Percentiles rank a stretch among this genome's conserved stretches.
Evolutionary conservation across 2,329 filamentous ascomycete genomes (phyloP).

Genomic region (Plectosphaerella cucumerina): DNA sequence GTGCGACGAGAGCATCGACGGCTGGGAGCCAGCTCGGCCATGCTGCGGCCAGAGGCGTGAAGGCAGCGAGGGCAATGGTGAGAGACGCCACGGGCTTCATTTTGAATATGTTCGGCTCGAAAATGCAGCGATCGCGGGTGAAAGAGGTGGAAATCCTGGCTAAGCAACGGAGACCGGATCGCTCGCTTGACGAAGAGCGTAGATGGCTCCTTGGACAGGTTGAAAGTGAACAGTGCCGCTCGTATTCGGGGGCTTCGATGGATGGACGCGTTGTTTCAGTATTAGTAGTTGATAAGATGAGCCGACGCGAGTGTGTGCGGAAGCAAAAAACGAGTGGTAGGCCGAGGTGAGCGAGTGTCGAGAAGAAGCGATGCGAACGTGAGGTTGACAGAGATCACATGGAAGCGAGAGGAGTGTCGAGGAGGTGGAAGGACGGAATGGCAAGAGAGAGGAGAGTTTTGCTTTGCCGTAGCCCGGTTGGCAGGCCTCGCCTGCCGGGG

Average conservation of each 20-base stretch:
- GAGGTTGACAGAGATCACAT: neutral
- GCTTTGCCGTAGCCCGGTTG: too few species aligned
- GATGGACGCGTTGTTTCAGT: too few species aligned
- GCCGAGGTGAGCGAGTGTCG: neutral
- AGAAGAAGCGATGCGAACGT: neutral
- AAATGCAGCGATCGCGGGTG: too few species aligned
- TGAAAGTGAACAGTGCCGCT: too few species aligned
- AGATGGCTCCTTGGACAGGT: too few species aligned
- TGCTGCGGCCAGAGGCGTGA: constrained; percentile 40
- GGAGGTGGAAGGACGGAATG: constrained; percentile 3
- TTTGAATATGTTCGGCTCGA: neutral
- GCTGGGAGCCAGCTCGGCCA: constrained; percentile 55
- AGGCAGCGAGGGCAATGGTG: constrained; percentile 13
- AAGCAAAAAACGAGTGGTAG: neutral
- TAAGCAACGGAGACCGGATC: too few species aligned
- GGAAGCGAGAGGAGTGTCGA: neutral
- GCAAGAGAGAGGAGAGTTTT: constrained; percentile 3
- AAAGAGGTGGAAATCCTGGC: too few species aligned
- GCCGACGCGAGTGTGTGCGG: too few species aligned
- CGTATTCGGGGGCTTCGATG: too few species aligned
- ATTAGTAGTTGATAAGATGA: too few species aligned
- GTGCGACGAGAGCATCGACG: constrained; percentile 47
- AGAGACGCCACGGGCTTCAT: constrained; percentile 15
- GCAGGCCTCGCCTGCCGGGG: too few species aligned
- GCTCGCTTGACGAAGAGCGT: too few species aligned